Percentiles rank a stretch among this genome's conserved stretches.
Conservation (phyloP, 2,329 filamentous ascomycete species). For the Geosmithia flava region DNA sequence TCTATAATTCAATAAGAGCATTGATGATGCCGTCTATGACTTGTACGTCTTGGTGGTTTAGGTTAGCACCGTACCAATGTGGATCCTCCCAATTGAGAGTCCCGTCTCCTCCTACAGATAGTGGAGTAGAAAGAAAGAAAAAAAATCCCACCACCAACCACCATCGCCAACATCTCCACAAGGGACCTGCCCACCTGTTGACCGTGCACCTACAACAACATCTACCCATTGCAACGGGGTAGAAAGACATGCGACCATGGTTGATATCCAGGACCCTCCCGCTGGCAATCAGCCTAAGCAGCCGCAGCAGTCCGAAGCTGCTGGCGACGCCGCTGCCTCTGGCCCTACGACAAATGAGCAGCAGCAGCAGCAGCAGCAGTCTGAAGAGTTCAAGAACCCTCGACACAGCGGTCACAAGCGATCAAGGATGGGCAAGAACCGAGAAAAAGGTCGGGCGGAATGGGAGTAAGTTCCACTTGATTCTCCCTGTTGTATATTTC, state of each 20-base stretch:
- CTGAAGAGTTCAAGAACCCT: background rate
- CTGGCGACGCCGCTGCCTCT: background rate
- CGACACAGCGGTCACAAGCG: slow-evolving; percentile 2
- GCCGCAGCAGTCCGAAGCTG: background rate
- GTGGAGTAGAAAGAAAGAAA: background rate
- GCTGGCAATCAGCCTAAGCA: background rate
- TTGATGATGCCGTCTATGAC: too few species aligned
- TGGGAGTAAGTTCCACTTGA: slow-evolving; percentile 7
- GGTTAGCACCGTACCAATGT: too few species aligned
- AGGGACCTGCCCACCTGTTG: background rate
- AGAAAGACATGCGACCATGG: slow-evolving; percentile 3
- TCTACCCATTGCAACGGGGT: background rate
- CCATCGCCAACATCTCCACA: background rate
- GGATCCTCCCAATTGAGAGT: too few species aligned
- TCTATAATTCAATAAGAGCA: too few species aligned
- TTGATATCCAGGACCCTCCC: slow-evolving; percentile 3
- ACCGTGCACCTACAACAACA: background rate
- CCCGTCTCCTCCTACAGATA: background rate
- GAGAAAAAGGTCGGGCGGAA: slow-evolving; percentile 15
- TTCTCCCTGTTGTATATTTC: background rate
- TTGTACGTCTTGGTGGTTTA: too few species aligned
- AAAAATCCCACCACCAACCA: background rate
- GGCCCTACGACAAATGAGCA: background rate
- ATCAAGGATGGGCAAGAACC: slow-evolving; percentile 1
- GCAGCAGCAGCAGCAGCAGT: background rate